phyloP scores from a whole-genome alignment of 495 filamentous ascomycete species.

The Aspergillus cristatus region DNA sequence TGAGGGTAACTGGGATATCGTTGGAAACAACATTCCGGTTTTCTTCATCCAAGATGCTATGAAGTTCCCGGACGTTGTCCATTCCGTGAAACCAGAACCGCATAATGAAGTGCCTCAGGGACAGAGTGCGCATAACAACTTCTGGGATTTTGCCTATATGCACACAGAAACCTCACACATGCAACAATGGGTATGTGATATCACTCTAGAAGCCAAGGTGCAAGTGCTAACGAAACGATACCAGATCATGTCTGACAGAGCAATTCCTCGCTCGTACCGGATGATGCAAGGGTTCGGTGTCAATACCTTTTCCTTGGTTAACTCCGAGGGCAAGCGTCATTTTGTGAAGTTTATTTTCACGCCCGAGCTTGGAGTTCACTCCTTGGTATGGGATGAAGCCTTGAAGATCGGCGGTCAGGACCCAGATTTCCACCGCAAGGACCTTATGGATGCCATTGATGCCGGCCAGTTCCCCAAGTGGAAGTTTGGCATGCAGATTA shows the following conservation, averaged over 20 bases:
- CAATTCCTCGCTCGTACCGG: conserved; percentile 68
- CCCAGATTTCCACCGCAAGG: conserved; percentile 82
- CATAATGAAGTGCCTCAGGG: conserved; percentile 62
- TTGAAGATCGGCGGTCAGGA: conserved; percentile 74
- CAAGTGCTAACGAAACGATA: conserved; percentile 1
- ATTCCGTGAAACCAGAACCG: conserved; percentile 74
- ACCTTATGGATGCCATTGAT: conserved; percentile 73
- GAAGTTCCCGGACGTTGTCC: conserved; percentile 63
- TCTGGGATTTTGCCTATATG: conserved; percentile 46
- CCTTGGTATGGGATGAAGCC: conserved; percentile 82
- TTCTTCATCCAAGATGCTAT: conserved; percentile 73
- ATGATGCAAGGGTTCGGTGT: conserved; percentile 95
- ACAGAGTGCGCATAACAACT: conserved; percentile 55
- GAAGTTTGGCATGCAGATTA: conserved; percentile 74
- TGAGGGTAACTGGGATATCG: conserved; percentile 56
- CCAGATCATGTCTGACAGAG: conserved; percentile 65
- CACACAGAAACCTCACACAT: conserved; percentile 73
- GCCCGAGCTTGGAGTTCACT: conserved; percentile 72
- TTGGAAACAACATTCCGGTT: conserved; percentile 67
- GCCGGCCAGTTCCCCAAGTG: conserved; percentile 60
- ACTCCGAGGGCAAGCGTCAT: conserved; percentile 57
- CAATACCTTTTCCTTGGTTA: conserved; percentile 69
- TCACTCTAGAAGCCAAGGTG: too few relatives aligned
- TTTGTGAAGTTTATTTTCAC: conserved; percentile 82
- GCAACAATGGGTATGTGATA: conserved; percentile 62